Conservation (phyloP, 805 yeast species). For the Candida chilensis region DNA sequence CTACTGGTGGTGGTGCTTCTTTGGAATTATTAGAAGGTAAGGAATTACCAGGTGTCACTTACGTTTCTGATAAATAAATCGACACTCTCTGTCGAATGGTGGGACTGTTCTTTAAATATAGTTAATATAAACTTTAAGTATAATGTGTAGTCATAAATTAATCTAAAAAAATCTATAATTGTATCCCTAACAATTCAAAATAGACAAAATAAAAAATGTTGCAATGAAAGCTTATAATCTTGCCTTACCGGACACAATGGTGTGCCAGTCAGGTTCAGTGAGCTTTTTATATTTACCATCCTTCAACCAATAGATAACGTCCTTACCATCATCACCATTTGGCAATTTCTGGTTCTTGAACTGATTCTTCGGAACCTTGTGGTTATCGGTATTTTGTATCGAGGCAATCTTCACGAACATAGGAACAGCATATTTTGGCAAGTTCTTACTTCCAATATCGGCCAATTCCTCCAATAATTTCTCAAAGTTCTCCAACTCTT, state of each 20-base stretch:
- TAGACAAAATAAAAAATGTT: too few relatives aligned
- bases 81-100: too few relatives aligned
- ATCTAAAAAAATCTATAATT: too few relatives aligned
- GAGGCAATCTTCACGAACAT: constrained; percentile 58
- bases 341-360: constrained; percentile 66
- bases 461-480: constrained; percentile 29
- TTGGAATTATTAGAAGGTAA: constrained; percentile 98
- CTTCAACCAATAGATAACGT: constrained; percentile 67
- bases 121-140: too few relatives aligned
- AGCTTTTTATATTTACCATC: constrained; percentile 1
- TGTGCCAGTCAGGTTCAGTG: too few relatives aligned
- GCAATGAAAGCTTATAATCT: too few relatives aligned
- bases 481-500: constrained; percentile 17
- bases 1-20: constrained; percentile 99
- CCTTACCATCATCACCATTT: constrained; percentile 50
- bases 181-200: too few relatives aligned
- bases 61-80: constrained; percentile 70
- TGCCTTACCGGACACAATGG: too few relatives aligned
- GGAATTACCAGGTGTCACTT: constrained; percentile 95
- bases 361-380: constrained; percentile 65
- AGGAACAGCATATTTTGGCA: constrained; percentile 86
- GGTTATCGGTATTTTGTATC: constrained; percentile 68
- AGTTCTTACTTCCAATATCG: constrained; percentile 20
- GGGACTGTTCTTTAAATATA: too few relatives aligned
- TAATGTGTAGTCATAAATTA: too few relatives aligned